A percentile compares a stretch with the other conserved stretches of the same genome.
Conservation (phyloP, 1,284 basidiomycete genomes). For the Sphaerobolus stellatus region DNA sequence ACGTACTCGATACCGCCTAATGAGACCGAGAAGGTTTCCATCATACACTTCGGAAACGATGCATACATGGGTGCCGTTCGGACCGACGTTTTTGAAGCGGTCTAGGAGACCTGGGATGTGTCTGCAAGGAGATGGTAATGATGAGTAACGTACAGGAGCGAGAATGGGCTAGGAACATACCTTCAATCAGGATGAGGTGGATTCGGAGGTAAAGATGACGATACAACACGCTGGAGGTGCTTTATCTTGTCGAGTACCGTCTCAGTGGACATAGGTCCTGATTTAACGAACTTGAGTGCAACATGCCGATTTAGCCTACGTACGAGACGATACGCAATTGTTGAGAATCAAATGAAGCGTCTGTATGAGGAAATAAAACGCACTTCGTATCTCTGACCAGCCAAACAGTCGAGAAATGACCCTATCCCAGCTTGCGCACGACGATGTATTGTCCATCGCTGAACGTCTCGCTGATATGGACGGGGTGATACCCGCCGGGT, state of each 20-base stretch:
- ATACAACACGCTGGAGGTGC: slow-evolving; percentile 92
- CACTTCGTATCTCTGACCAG: slow-evolving; percentile 84
- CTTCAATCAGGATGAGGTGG: slow-evolving; percentile 45
- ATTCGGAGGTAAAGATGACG: slow-evolving; percentile 73
- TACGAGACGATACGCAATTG: slow-evolving; percentile 2
- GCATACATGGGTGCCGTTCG: slow-evolving; percentile 96
- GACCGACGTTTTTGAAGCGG: slow-evolving; percentile 94
- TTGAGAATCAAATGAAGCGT: slow-evolving; percentile 6
- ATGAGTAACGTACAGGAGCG: slow-evolving; percentile 5
- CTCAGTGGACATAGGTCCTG: slow-evolving; percentile 91
- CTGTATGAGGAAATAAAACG: slow-evolving; percentile 30
- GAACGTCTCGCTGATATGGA: slow-evolving; percentile 92
- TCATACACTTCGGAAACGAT: slow-evolving; percentile 99
- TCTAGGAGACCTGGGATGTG: slow-evolving; percentile 96
- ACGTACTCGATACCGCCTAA: slow-evolving; percentile 81
- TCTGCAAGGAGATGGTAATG: slow-evolving; percentile 69
- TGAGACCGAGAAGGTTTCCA: slow-evolving; percentile 96
- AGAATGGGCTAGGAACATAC: slow-evolving; percentile 40
- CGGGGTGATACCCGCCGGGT: slow-evolving; percentile 92
- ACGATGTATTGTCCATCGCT: slow-evolving; percentile 87
- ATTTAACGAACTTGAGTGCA: slow-evolving; percentile 98
- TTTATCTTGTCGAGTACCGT: slow-evolving; percentile 99
- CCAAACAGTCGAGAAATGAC: slow-evolving; percentile 96
- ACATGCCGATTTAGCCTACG: slow-evolving; percentile 90
- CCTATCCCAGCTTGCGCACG: slow-evolving; percentile 95